Conservation (phyloP, 176 grass and related monocot genomes). For the Aegilops tauschii region DNA sequence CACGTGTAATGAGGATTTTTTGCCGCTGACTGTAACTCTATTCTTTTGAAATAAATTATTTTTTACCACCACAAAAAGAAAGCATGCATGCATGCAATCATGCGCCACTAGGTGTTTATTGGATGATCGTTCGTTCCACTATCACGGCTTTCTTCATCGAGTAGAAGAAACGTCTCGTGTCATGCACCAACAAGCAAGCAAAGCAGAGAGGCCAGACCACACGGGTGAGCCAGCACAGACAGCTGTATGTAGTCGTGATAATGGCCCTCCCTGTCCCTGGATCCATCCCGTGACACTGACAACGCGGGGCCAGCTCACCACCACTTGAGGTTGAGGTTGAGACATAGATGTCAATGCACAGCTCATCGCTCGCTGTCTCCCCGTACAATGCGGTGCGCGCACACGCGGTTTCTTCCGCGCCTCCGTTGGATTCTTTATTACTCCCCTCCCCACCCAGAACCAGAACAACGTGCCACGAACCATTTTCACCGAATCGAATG, state of each 20-base stretch:
- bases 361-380: slow-evolving; percentile 22
- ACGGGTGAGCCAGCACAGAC: background rate
- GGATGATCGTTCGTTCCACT: too few relatives aligned
- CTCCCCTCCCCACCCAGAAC: background rate
- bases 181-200: background rate
- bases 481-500: slow-evolving; percentile 16
- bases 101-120: too few relatives aligned
- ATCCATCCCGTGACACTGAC: background rate
- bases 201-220: background rate
- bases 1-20: too few relatives aligned
- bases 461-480: background rate
- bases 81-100: too few relatives aligned
- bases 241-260: background rate
- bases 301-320: slow-evolving; percentile 23
- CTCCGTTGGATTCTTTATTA: too few relatives aligned
- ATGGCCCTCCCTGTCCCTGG: background rate
- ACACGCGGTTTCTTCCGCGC: slow-evolving; percentile 20
- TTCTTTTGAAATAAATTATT: too few relatives aligned
- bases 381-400: background rate
- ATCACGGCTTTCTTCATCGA: too few relatives aligned
- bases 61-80: too few relatives aligned
- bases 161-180: background rate
- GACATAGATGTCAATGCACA: slow-evolving; percentile 13
- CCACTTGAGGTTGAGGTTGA: background rate
- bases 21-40: too few relatives aligned